Percentiles rank a stretch among this genome's conserved stretches.
Evolutionary conservation across 129 eudicot species (phyloP).

Genomic region (Helianthus annuus): DNA sequence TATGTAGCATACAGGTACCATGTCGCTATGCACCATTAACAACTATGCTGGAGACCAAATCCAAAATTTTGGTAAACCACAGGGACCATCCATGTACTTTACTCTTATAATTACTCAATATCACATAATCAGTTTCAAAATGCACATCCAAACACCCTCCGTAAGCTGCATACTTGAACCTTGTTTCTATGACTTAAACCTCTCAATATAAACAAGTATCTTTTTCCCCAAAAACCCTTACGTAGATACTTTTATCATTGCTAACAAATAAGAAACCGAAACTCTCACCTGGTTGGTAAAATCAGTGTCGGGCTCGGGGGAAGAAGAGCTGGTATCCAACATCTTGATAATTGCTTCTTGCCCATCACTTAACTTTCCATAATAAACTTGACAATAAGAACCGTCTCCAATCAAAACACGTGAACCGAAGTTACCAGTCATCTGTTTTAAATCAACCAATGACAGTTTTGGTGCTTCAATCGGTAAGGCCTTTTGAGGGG

Average conservation of each 20-base stretch:
- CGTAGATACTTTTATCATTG: no score
- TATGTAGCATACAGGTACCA: no score
- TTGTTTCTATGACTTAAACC: not conserved
- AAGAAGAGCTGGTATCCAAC: slow-evolving; percentile 46
- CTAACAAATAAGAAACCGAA: not conserved
- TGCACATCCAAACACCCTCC: not conserved
- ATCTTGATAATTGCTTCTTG: slow-evolving; percentile 49
- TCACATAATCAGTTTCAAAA: no score
- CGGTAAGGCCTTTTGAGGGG: slow-evolving; percentile 40
- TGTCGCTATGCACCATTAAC: no score
- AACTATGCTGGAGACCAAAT: no score
- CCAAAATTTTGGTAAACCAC: no score
- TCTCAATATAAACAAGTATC: not conserved
- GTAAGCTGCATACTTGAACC: not conserved
- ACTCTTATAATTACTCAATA: no score
- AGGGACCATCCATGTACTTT: no score
- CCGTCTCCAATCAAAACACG: slow-evolving; percentile 61
- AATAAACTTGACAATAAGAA: slow-evolving; percentile 60
- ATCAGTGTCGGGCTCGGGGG: slow-evolving; percentile 48
- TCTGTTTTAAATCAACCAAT: slow-evolving; percentile 45
- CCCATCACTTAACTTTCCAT: slow-evolving; percentile 48
- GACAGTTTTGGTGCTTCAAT: slow-evolving; percentile 51
- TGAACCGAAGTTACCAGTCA: slow-evolving; percentile 47
- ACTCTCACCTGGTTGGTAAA: slow-evolving; percentile 51
- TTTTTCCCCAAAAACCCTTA: not conserved